phyloP scores from a whole-genome alignment of 768 basidiomycete genomes.

The Pleurotus tuoliensis region DNA sequence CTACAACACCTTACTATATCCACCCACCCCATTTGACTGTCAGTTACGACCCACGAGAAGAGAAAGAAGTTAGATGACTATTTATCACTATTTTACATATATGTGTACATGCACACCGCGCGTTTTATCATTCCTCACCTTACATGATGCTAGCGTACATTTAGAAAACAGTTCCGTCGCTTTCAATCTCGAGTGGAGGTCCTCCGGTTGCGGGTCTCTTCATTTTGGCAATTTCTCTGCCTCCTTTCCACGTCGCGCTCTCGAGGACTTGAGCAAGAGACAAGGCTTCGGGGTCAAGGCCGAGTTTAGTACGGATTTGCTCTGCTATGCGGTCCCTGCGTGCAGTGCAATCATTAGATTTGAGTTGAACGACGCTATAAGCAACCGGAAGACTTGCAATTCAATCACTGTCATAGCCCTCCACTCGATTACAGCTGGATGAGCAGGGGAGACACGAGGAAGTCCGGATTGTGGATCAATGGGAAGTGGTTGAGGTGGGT shows the following conservation, averaged over 20 bases:
- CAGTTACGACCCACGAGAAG: background rate
- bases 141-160: background rate
- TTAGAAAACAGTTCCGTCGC: slow-evolving; percentile 13
- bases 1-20: background rate
- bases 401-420: slow-evolving; percentile 92
- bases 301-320: slow-evolving; percentile 77
- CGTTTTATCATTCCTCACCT: too few relatives aligned
- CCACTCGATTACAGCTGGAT: slow-evolving; percentile 95
- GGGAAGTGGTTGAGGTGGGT: slow-evolving; percentile 33
- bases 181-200: slow-evolving; percentile 48
- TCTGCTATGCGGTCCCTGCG: slow-evolving; percentile 78
- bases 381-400: slow-evolving; percentile 49
- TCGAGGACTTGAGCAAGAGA: slow-evolving; percentile 89
- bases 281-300: slow-evolving; percentile 25
- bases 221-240: slow-evolving; percentile 84
- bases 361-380: background rate
- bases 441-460: slow-evolving; percentile 66
- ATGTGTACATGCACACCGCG: background rate
- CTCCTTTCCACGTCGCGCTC: slow-evolving; percentile 96
- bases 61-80: background rate
- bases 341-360: background rate
- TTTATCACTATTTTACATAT: slow-evolving; percentile 3
- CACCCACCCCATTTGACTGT: too few relatives aligned
- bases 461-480: slow-evolving; percentile 47
- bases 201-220: slow-evolving; percentile 74